phyloP scores from a whole-genome alignment of 2,329 filamentous ascomycete genomes.

The Scytalidium sp. region DNA sequence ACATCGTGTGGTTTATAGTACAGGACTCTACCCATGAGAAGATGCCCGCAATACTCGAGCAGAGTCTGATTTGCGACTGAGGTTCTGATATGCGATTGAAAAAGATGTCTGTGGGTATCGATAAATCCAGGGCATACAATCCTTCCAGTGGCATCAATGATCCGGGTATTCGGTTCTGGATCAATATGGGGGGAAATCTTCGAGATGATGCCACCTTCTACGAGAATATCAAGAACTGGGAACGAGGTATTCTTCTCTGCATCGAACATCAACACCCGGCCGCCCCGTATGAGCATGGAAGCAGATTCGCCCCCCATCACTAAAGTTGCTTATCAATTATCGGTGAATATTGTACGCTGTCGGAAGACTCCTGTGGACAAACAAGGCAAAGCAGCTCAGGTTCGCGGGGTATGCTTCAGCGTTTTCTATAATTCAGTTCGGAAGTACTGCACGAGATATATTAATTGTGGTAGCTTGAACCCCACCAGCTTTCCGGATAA shows the following conservation, averaged over 20 bases:
- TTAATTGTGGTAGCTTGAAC: too few relatives aligned
- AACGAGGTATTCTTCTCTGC: conserved; percentile 2
- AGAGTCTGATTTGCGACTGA: not conserved
- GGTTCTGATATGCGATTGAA: not conserved
- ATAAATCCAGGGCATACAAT: not conserved
- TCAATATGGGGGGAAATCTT: not conserved
- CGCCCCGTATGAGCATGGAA: conserved; percentile 1
- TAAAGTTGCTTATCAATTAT: too few relatives aligned
- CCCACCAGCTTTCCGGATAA: too few relatives aligned
- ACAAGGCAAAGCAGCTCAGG: too few relatives aligned
- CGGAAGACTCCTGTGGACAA: too few relatives aligned
- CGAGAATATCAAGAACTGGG: conserved; percentile 2
- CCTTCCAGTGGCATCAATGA: not conserved
- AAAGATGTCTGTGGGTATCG: not conserved
- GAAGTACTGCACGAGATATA: too few relatives aligned
- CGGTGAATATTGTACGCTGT: too few relatives aligned
- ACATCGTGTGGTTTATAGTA: not conserved
- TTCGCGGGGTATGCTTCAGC: too few relatives aligned
- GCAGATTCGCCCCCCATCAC: too few relatives aligned
- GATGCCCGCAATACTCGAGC: not conserved
- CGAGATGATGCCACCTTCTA: conserved; percentile 2
- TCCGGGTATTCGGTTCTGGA: not conserved
- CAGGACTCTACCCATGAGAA: not conserved
- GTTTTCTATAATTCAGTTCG: too few relatives aligned
- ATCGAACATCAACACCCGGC: conserved; percentile 1